Evolutionary conservation across 768 basidiomycete genomes (phyloP).

Genomic region (Russula earlei): DNA sequence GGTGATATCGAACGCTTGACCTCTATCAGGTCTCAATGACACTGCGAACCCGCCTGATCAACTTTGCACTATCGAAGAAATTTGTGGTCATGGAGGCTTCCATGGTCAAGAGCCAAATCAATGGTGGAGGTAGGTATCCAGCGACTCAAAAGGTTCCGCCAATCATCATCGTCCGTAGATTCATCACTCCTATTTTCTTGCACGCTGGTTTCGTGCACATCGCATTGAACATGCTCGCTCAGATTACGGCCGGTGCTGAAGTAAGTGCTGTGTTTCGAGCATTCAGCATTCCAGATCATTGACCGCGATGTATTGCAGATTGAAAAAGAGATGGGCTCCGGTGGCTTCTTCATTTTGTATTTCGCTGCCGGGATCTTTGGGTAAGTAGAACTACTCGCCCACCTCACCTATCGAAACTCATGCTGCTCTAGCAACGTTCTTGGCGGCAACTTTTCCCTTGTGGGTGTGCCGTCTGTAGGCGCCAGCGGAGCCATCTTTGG

Average conservation of each 20-base stretch:
- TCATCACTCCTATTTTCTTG: constrained; percentile 57
- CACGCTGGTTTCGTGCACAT: constrained; percentile 97
- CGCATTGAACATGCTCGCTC: constrained; percentile 82
- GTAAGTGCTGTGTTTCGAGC: constrained; percentile 28
- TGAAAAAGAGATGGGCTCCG: constrained; percentile 86
- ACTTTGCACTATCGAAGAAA: constrained; percentile 65
- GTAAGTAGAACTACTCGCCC: constrained; percentile 29
- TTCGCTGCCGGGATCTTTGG: constrained; percentile 91
- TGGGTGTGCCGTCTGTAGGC: constrained; percentile 82
- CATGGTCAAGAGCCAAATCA: constrained; percentile 39
- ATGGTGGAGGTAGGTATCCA: constrained; percentile 38
- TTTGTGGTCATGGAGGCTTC: constrained; percentile 86
- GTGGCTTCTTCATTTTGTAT: constrained; percentile 78
- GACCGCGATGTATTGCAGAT: constrained; percentile 37
- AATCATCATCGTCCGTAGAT: constrained; percentile 29
- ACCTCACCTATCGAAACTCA: not conserved
- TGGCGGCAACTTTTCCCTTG: constrained; percentile 87
- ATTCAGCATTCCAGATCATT: not conserved
- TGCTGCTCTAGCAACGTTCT: constrained; percentile 54
- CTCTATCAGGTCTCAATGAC: constrained; percentile 59
- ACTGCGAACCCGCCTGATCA: constrained; percentile 67
- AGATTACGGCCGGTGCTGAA: constrained; percentile 69
- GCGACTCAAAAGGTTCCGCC: not conserved
- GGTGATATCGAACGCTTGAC: not conserved
- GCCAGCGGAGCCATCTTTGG: constrained; percentile 93